A percentile compares a stretch with the other conserved stretches of the same genome.
phyloP scores from a whole-genome alignment of 176 grass and related monocot species.

The Otatea glauca region DNA sequence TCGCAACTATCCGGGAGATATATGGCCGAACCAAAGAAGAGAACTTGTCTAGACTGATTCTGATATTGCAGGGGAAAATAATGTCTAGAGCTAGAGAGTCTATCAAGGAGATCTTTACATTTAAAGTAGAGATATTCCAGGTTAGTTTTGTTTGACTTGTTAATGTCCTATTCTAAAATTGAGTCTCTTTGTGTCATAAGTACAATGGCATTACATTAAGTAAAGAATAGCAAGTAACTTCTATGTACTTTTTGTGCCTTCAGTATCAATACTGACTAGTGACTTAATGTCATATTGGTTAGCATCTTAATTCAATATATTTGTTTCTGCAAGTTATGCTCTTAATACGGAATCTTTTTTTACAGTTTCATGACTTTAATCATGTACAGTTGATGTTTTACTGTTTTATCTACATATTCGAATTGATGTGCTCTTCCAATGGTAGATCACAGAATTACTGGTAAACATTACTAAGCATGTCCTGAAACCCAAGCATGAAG shows the following conservation, averaged over 20 bases:
- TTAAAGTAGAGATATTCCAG: slow-evolving; percentile 80
- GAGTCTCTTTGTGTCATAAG: neutral
- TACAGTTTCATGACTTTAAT: neutral
- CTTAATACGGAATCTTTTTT: neutral
- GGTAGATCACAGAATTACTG: slow-evolving; percentile 83
- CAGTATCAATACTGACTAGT: neutral
- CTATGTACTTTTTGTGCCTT: neutral
- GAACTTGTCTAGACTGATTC: slow-evolving; percentile 60
- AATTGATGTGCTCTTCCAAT: slow-evolving; percentile 37
- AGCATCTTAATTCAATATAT: slow-evolving; percentile 6
- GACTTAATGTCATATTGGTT: slow-evolving; percentile 5
- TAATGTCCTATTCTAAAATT: neutral
- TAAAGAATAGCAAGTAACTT: slow-evolving; percentile 1
- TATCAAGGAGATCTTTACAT: slow-evolving; percentile 72
- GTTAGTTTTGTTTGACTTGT: slow-evolving; percentile 42
- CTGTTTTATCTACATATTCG: slow-evolving; percentile 27
- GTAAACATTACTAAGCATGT: slow-evolving; percentile 89
- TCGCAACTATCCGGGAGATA: slow-evolving; percentile 58
- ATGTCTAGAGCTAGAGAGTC: slow-evolving; percentile 63
- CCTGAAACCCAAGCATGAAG: slow-evolving; percentile 76
- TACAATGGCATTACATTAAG: neutral
- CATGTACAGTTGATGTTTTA: slow-evolving; percentile 16
- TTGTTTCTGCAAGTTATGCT: slow-evolving; percentile 6
- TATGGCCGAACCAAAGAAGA: slow-evolving; percentile 45
- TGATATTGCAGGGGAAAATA: slow-evolving; percentile 68